These are phyloP conservation scores for Kazachstania psychrophila DNA, from an alignment of 805 yeast genomes.

Conservation along the genomic window DNA sequence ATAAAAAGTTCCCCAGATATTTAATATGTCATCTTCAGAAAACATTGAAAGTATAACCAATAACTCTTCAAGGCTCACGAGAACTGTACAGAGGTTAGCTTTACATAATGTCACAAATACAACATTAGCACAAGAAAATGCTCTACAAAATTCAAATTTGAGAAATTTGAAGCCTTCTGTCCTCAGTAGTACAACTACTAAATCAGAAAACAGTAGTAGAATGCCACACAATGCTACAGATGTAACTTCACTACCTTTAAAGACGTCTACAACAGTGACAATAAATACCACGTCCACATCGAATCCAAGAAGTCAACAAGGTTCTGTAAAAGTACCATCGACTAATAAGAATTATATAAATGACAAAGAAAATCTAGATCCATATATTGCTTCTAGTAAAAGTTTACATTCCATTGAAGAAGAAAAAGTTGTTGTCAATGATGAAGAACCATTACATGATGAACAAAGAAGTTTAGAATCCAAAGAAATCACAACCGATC, in stretches of 20 bases:
- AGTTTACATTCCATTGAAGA: constrained; percentile 16
- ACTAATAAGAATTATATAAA: constrained; percentile 5
- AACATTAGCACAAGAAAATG: constrained; percentile 18
- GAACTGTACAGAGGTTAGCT: constrained; percentile 27
- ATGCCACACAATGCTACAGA: constrained; percentile 15
- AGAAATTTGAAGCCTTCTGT: constrained; percentile 15
- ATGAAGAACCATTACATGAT: not conserved
- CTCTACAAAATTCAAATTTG: constrained; percentile 10
- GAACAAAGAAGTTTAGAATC: not conserved
- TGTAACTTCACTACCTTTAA: constrained; percentile 2
- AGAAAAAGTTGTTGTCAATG: constrained; percentile 6
- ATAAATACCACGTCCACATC: constrained; percentile 4
- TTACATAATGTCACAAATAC: constrained; percentile 31
- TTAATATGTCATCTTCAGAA: constrained; percentile 4
- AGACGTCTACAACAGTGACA: too few species aligned
- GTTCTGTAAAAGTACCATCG: too few species aligned
- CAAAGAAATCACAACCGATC: not conserved
- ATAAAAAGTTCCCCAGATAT: too few species aligned
- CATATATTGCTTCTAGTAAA: constrained; percentile 8
- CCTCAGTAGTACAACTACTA: too few species aligned
- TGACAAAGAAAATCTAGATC: constrained; percentile 25
- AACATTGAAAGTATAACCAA: constrained; percentile 3
- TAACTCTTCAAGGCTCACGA: constrained; percentile 7
- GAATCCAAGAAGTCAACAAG: too few species aligned
- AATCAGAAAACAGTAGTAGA: too few species aligned